Conservation (phyloP, 768 basidiomycete genomes). For the Lactifluus volemus region DNA sequence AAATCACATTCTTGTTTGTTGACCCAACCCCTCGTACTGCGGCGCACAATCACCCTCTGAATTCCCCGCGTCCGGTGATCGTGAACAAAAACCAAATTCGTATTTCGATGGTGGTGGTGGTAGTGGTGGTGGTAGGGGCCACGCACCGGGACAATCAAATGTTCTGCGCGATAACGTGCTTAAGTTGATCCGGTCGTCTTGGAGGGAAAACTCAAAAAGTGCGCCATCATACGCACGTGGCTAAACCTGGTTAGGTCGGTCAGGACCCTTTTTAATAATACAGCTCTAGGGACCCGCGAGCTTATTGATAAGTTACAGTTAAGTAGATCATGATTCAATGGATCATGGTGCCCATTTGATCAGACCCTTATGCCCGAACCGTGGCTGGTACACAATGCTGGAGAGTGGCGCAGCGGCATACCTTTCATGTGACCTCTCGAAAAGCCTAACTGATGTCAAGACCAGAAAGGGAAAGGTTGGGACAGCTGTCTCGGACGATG, state of each 20-base stretch:
- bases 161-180: neutral
- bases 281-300: neutral
- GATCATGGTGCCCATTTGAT: neutral
- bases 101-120: neutral
- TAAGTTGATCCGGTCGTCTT: neutral
- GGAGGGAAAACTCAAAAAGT: neutral
- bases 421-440: constrained; percentile 3
- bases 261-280: neutral
- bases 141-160: neutral
- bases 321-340: too few relatives aligned
- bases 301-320: neutral
- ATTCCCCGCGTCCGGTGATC: constrained; percentile 2
- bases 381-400: constrained; percentile 5
- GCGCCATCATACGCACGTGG: neutral
- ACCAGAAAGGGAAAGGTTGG: neutral
- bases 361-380: neutral
- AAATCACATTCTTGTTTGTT: neutral
- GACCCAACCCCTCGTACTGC: neutral
- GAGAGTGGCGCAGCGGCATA: neutral
- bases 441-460: neutral
- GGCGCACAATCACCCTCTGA: neutral
- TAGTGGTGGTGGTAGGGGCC: neutral
- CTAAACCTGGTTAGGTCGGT: neutral
- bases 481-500: neutral
- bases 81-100: neutral